Conservation (phyloP, 2,329 filamentous ascomycete species). For the Metarhizium anisopliae region DNA sequence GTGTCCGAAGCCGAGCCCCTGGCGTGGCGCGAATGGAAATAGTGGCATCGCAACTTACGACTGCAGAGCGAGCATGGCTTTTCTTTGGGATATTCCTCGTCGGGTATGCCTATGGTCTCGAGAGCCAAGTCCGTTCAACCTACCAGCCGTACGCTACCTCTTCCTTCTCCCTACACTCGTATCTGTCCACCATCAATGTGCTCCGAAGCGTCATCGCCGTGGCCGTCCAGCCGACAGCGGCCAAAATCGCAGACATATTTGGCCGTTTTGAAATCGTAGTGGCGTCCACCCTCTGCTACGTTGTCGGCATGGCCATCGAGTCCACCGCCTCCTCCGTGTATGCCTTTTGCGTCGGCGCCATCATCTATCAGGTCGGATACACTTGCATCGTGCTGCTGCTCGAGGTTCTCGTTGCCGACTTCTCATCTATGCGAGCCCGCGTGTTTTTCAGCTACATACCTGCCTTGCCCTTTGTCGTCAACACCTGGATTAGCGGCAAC, state of each 20-base stretch:
- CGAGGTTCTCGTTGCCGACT: constrained; percentile 52
- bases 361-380: constrained; percentile 51
- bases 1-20: constrained; percentile 7
- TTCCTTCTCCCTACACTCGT: constrained; percentile 41
- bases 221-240: constrained; percentile 47
- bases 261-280: constrained; percentile 50
- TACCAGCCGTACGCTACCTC: constrained; percentile 49
- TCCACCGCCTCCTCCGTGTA: constrained; percentile 37
- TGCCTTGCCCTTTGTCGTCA: constrained; percentile 48
- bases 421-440: constrained; percentile 49
- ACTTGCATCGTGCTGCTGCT: constrained; percentile 47
- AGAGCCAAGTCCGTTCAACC: constrained; percentile 39
- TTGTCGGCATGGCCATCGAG: constrained; percentile 44
- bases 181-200: constrained; percentile 50
- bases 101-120: constrained; percentile 51
- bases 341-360: constrained; percentile 42
- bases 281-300: constrained; percentile 47
- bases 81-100: constrained; percentile 50
- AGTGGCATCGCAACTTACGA: constrained; percentile 35
- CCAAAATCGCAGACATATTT: constrained; percentile 55
- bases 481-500: constrained; percentile 55
- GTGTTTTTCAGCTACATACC: constrained; percentile 56
- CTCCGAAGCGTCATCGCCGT: constrained; percentile 50
- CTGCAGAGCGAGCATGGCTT: constrained; percentile 37
- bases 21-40: constrained; percentile 46